These are phyloP conservation scores for Cytospora mali DNA, from an alignment of 2,329 filamentous ascomycete genomes.

Conservation along the genomic window DNA sequence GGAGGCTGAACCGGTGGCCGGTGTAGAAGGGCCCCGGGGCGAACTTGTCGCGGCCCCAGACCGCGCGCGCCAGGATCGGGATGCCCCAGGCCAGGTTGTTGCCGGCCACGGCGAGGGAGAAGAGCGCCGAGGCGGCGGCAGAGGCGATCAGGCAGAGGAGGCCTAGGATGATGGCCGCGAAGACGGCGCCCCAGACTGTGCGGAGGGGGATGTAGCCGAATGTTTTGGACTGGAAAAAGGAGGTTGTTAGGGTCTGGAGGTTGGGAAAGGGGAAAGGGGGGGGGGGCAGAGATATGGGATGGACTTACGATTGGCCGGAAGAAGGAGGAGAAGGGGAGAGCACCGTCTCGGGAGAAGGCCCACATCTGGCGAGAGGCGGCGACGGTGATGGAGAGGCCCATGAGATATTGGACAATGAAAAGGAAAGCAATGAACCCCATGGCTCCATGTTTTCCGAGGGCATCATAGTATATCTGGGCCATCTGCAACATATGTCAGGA, in stretches of 20 bases:
- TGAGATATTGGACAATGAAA: constrained; percentile 64
- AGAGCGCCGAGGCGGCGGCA: constrained; percentile 59
- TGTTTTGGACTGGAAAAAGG: constrained; percentile 44
- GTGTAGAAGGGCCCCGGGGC: constrained; percentile 62
- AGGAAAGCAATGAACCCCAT: constrained; percentile 61
- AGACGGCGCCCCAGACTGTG: constrained; percentile 56
- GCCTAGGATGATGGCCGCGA: constrained; percentile 55
- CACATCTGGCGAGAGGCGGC: constrained; percentile 63
- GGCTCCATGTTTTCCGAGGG: constrained; percentile 60
- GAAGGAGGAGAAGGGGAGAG: constrained; percentile 60
- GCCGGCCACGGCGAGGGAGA: constrained; percentile 61
- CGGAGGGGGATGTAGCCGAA: constrained; percentile 61
- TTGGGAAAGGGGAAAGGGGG: background rate
- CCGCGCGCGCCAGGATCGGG: constrained; percentile 59
- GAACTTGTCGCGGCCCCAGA: constrained; percentile 62
- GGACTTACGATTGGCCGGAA: constrained; percentile 52
- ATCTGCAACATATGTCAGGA: constrained; percentile 27
- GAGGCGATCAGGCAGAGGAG: constrained; percentile 60
- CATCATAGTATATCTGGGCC: constrained; percentile 61
- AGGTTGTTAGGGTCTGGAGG: background rate
- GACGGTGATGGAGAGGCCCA: constrained; percentile 60
- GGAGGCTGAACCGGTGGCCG: constrained; percentile 50
- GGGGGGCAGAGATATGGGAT: background rate
- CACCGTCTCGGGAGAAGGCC: constrained; percentile 65
- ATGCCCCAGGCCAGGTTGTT: constrained; percentile 64